Evolutionary conservation across 345 rosid genomes (phyloP).

Genomic region (Pistacia vera): DNA sequence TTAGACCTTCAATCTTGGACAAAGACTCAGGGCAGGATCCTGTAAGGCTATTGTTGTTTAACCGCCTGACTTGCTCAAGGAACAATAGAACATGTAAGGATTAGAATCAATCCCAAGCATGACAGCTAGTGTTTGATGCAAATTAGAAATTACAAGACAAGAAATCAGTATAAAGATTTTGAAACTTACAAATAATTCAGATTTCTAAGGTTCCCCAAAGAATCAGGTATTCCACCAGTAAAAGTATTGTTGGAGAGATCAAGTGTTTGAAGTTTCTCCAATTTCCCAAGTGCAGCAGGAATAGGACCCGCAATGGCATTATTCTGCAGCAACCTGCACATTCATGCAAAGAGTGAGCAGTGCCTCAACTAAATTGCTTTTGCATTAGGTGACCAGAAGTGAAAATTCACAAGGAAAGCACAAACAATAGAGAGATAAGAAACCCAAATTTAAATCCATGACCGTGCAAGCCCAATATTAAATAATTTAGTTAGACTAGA

Average conservation of each 20-base stretch:
- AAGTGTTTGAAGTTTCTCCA: conserved; percentile 84
- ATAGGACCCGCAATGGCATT: conserved; percentile 86
- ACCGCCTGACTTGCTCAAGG: conserved; percentile 60
- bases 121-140: neutral
- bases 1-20: conserved; percentile 82
- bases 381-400: neutral
- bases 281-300: conserved; percentile 79
- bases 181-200: conserved; percentile 82
- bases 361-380: neutral
- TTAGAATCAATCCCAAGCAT: neutral
- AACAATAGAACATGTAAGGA: conserved; percentile 15
- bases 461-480: conserved; percentile 3
- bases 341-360: conserved; percentile 11
- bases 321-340: conserved; percentile 89
- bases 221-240: conserved; percentile 69
- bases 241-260: conserved; percentile 93
- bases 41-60: conserved; percentile 91
- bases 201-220: conserved; percentile 76
- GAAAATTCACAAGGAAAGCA: neutral
- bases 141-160: neutral
- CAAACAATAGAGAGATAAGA: neutral
- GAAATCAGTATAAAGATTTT: neutral
- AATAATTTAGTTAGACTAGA: conserved; percentile 2
- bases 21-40: conserved; percentile 81
- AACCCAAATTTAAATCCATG: neutral